These are phyloP conservation scores for Citrus inodora DNA, from an alignment of 345 rosid species.

Conservation along the genomic window DNA sequence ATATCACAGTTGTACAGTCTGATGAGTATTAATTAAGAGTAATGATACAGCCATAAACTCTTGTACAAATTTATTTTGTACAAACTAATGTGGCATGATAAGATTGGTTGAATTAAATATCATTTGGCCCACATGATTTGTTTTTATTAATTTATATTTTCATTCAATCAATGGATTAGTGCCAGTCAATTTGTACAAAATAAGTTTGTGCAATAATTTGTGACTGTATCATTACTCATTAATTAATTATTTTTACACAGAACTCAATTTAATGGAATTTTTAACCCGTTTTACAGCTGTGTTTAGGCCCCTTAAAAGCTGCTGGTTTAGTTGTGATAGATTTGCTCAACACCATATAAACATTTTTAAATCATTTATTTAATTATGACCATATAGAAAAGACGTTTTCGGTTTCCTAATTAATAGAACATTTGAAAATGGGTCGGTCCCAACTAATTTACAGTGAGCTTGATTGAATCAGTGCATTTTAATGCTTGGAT, in stretches of 20 bases:
- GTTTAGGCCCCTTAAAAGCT: neutral
- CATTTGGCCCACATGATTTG: too few species aligned
- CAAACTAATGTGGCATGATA: too few species aligned
- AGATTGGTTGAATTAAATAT: too few species aligned
- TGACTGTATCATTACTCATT: too few species aligned
- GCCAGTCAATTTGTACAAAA: too few species aligned
- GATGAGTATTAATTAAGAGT: neutral
- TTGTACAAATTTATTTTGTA: too few species aligned
- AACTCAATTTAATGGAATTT: neutral
- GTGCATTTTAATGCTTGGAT: neutral
- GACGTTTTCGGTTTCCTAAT: too few species aligned
- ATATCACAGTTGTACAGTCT: conserved; percentile 14
- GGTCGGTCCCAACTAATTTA: neutral
- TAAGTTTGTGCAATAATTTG: too few species aligned
- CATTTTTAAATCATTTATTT: neutral
- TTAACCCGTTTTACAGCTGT: conserved; percentile 19
- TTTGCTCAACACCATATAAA: neutral
- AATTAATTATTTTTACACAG: neutral
- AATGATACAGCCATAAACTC: too few species aligned
- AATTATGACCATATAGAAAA: neutral
- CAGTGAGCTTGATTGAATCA: neutral
- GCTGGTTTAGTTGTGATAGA: neutral
- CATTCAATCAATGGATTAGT: too few species aligned
- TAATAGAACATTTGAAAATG: neutral
- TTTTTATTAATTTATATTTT: too few species aligned